Evolutionary conservation across 2,329 filamentous ascomycete species (phyloP), one percentile per base, ranked within the genome.

Genomic region (Fusarium oligoseptatum): DNA sequence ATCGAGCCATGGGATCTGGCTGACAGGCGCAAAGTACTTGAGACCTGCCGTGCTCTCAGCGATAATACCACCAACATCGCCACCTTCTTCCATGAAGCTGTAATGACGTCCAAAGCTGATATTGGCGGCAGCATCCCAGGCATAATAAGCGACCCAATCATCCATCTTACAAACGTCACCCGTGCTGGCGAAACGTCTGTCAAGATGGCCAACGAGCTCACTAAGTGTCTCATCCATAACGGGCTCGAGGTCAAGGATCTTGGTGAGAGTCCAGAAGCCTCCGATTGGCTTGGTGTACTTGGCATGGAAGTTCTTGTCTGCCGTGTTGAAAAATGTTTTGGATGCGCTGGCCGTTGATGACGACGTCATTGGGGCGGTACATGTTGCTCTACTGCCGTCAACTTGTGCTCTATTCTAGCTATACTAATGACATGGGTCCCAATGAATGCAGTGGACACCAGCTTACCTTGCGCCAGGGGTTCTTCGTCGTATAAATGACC

Each of bases 321-420:
- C 37, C 0, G 75, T 77, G 34, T 77, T 77, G 64, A 77, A 77
- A 77, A 29, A 77, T 64, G n/a, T 77, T 77, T 2, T 74, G 68
- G 6, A 74, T 76, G 2, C 75, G 73, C 7, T 73, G 72, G 0
- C 75, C 75, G 5, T 77, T 77, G 20, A 75, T 48, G 0, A 75
- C 48, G 2, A 74, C 72, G 37, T 74, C 72, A 7, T 74, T 74
- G 9, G 72, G 72, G 5, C 72, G 72, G n/a, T 74, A 74, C 72
- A 75, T 74, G 2, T 70, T 60, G 6, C 65, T 74, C 72, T 74
- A 5, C 1, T 2, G 1, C 6, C 1, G 24, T 74, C 12, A 73
- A 73, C 37, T 36, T 32, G 5, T 11, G 1, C 0, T 27, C 24
- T 5, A 3, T 5, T 15, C n/a, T 36, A 27, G 3, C 8, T 7